These are phyloP conservation scores for Rubia peregrina DNA, from an alignment of 305 asterid genomes.

Conservation along the genomic window DNA sequence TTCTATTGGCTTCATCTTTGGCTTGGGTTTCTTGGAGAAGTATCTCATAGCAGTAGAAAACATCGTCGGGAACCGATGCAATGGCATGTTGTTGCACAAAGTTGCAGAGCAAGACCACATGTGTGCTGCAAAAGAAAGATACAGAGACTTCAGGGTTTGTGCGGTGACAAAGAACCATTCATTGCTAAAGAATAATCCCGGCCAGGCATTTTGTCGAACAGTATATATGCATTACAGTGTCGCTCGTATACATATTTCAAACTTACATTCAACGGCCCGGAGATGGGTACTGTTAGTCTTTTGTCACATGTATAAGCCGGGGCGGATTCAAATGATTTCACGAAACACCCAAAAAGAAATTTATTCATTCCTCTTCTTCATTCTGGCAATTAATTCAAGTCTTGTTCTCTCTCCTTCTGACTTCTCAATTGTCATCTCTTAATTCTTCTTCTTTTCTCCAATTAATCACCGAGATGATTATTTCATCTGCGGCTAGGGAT, in stretches of 20 bases:
- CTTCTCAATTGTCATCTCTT: no score
- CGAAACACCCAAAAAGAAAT: not conserved
- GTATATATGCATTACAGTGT: not conserved
- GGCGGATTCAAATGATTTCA: not conserved
- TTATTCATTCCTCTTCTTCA: not conserved
- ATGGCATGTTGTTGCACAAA: not conserved
- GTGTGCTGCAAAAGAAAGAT: constrained; percentile 10
- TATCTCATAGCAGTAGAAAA: constrained; percentile 20
- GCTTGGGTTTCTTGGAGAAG: constrained; percentile 23
- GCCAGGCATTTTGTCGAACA: constrained; percentile 17
- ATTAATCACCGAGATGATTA: no score
- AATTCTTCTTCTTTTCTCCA: no score
- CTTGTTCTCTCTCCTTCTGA: no score
- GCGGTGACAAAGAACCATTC: no score
- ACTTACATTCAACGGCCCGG: not conserved
- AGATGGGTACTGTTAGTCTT: not conserved
- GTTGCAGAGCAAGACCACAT: not conserved
- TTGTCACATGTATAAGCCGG: not conserved
- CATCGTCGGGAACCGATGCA: not conserved
- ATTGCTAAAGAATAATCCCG: not conserved
- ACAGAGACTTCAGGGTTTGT: no score
- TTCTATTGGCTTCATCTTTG: constrained; percentile 23
- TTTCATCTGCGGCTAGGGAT: no score
- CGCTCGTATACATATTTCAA: not conserved
- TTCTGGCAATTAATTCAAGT: no score